These are phyloP conservation scores for Leucosporidium scottii DNA, from an alignment of 768 basidiomycete genomes.

Conservation along the genomic window DNA sequence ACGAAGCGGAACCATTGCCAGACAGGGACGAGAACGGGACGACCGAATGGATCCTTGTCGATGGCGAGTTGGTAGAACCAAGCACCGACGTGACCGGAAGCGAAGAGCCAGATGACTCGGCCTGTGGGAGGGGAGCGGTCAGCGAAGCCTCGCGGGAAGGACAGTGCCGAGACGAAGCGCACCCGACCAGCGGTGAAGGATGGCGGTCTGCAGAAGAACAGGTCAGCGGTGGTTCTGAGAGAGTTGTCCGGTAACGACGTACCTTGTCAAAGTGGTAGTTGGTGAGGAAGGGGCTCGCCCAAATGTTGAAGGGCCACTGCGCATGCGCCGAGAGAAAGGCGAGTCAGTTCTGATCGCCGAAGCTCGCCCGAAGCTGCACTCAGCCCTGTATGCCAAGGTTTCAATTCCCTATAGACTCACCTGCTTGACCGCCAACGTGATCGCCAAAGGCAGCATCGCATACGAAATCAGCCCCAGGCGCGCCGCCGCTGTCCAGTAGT, in stretches of 20 bases:
- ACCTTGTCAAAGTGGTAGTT: constrained; percentile 66
- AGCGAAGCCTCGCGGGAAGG: neutral
- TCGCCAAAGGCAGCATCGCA: constrained; percentile 61
- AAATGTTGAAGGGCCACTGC: constrained; percentile 60
- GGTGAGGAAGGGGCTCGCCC: constrained; percentile 56
- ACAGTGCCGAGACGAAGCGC: neutral
- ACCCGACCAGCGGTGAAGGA: constrained; percentile 60
- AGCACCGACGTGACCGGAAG: constrained; percentile 54
- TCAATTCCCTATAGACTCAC: constrained; percentile 17
- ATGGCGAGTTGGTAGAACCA: constrained; percentile 63
- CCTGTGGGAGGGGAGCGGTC: constrained; percentile 39
- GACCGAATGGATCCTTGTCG: constrained; percentile 46
- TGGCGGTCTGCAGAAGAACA: constrained; percentile 45
- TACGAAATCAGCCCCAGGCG: constrained; percentile 65
- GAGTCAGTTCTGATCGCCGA: neutral
- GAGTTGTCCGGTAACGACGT: neutral
- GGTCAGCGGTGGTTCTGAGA: too few species aligned
- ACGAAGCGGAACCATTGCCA: constrained; percentile 59
- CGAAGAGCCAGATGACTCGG: constrained; percentile 60
- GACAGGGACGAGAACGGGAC: constrained; percentile 47
- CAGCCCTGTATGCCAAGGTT: too few species aligned
- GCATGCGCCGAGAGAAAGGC: constrained; percentile 29
- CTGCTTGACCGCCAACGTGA: constrained; percentile 63
- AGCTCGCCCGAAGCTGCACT: too few species aligned
- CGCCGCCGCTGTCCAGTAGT: constrained; percentile 64